A percentile compares a stretch with the other conserved stretches of the same genome.
phyloP scores from a whole-genome alignment of 1,284 basidiomycete species.

The Cutaneotrichosporon arboriforme region DNA sequence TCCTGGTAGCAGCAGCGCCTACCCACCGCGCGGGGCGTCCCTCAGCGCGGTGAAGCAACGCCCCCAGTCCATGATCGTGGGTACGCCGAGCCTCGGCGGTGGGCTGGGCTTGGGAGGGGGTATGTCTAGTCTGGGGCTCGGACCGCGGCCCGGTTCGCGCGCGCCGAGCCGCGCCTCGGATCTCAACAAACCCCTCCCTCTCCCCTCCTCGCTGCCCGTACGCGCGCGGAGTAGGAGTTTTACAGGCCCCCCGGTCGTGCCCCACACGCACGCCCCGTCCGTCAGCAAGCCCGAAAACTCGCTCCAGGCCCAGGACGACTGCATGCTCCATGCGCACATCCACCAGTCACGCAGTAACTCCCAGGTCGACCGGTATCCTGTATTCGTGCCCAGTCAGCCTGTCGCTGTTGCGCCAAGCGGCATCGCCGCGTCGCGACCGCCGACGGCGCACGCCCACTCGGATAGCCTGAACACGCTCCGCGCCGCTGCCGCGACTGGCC shows the following conservation, averaged over 20 bases:
- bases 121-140: too few relatives aligned
- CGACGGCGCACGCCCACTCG: too few relatives aligned
- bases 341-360: not conserved
- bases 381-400: slow-evolving; percentile 6
- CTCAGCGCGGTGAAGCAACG: too few relatives aligned
- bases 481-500: too few relatives aligned
- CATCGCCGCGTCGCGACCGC: too few relatives aligned
- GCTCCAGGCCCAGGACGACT: not conserved
- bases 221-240: not conserved
- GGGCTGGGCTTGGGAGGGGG: too few relatives aligned
- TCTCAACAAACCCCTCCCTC: slow-evolving; percentile 26
- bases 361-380: slow-evolving; percentile 34
- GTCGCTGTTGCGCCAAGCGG: too few relatives aligned
- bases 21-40: not conserved
- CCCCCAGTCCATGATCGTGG: too few relatives aligned
- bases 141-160: too few relatives aligned
- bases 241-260: not conserved
- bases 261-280: not conserved
- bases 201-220: slow-evolving; percentile 14
- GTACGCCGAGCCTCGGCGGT: too few relatives aligned
- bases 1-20: not conserved
- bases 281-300: not conserved
- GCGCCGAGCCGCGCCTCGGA: not conserved
- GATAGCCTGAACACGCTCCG: too few relatives aligned
- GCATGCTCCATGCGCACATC: not conserved